Evolutionary conservation across 2,329 filamentous ascomycete species (phyloP).

Genomic region (Calonectria montana): DNA sequence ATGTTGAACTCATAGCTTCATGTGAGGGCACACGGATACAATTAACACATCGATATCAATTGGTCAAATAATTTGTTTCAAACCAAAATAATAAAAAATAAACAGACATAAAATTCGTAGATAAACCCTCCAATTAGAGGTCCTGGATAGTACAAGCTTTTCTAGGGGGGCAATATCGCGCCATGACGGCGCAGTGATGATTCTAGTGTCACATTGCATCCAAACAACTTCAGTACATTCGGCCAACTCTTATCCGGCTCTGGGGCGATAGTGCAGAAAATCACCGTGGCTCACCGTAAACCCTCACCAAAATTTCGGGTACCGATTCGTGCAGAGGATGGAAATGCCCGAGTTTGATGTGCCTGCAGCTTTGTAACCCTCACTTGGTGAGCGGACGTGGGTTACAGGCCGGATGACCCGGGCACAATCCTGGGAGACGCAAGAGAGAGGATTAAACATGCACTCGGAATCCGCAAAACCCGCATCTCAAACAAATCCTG

Average conservation of each 20-base stretch:
- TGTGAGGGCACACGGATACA: not conserved
- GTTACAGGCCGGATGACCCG: slow-evolving; percentile 10
- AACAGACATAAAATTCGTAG: not conserved
- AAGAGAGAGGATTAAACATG: not conserved
- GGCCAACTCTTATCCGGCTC: not conserved
- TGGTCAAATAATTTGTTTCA: not conserved
- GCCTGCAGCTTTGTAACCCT: not conserved
- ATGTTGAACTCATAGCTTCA: not conserved
- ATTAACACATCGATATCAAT: not conserved
- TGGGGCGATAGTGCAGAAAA: not conserved
- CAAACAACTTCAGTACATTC: not conserved
- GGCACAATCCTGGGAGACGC: not conserved
- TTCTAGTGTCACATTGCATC: not conserved
- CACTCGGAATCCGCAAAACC: not conserved
- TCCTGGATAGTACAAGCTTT: not conserved
- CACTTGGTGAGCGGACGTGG: not conserved
- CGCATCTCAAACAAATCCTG: not conserved
- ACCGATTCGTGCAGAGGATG: not conserved
- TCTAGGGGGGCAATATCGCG: not conserved
- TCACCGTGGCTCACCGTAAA: not conserved
- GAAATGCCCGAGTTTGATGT: not conserved
- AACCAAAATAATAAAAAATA: too few species aligned
- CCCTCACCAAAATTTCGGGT: not conserved
- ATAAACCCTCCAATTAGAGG: not conserved
- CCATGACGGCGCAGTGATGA: not conserved